A percentile compares a stretch with the other conserved stretches of the same genome.
Evolutionary conservation across 495 filamentous ascomycete species (phyloP).

Genomic region (Neurospora pannonica): DNA sequence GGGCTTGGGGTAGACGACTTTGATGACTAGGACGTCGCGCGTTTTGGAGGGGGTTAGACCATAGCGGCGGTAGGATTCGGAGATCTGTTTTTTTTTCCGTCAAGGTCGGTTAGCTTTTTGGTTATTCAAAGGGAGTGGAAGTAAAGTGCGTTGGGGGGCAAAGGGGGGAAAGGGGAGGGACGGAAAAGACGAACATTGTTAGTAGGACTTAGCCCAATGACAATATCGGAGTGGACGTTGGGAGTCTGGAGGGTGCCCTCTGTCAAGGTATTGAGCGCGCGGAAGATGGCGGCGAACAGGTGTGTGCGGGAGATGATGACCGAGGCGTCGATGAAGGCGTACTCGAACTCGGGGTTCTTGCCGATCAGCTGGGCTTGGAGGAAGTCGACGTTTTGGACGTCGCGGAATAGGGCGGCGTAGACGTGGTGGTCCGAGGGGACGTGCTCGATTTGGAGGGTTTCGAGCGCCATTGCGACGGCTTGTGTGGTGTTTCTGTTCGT

Average conservation of each 20-base stretch:
- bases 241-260: constrained; percentile 56
- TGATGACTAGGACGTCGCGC: constrained; percentile 62
- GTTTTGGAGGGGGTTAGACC: constrained; percentile 62
- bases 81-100: constrained; percentile 60
- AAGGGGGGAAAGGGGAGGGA: constrained; percentile 1
- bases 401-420: constrained; percentile 61
- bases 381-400: constrained; percentile 66
- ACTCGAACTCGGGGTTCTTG: constrained; percentile 76
- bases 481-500: background rate
- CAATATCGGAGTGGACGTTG: constrained; percentile 90
- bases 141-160: too few species aligned
- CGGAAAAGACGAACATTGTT: constrained; percentile 58
- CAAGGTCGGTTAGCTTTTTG: too few species aligned
- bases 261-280: constrained; percentile 59
- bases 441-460: constrained; percentile 60
- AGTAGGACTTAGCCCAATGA: constrained; percentile 69
- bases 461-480: constrained; percentile 17
- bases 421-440: constrained; percentile 54
- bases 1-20: constrained; percentile 40
- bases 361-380: constrained; percentile 72
- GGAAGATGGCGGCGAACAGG: constrained; percentile 65
- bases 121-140: too few species aligned
- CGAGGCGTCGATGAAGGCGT: constrained; percentile 83
- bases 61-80: constrained; percentile 80
- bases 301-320: constrained; percentile 60